Percentiles rank a stretch among this genome's conserved stretches.
phyloP scores from a whole-genome alignment of 495 filamentous ascomycete species.

The Podospora sp. region DNA sequence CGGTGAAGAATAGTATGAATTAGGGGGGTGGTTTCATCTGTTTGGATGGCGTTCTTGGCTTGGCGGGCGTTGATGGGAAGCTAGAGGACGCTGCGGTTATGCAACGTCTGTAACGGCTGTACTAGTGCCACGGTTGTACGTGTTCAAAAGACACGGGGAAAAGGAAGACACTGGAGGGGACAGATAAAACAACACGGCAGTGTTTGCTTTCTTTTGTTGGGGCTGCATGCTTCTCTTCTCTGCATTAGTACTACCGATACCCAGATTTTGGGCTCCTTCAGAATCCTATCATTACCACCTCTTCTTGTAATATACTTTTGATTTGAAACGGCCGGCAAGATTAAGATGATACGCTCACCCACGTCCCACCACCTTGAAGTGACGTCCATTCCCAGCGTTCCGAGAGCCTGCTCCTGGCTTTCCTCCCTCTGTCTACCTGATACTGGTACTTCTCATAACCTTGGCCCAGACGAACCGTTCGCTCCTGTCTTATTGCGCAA shows the following conservation, averaged over 20 bases:
- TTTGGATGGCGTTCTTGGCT: constrained; percentile 8
- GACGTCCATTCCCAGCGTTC: background rate
- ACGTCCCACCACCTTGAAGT: background rate
- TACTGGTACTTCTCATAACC: constrained; percentile 40
- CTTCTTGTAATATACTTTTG: constrained; percentile 1
- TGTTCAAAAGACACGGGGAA: background rate
- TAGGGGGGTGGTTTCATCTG: background rate
- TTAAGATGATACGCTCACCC: background rate
- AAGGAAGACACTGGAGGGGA: background rate
- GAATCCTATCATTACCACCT: background rate
- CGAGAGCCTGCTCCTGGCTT: background rate
- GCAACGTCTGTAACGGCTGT: constrained; percentile 11
- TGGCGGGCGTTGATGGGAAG: background rate
- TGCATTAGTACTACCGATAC: constrained; percentile 3
- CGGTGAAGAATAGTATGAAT: constrained; percentile 20
- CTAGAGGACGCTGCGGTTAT: background rate
- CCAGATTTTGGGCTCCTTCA: constrained; percentile 1
- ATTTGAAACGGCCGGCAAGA: background rate
- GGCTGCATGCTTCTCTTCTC: background rate
- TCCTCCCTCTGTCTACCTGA: background rate
- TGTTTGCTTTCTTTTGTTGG: background rate
- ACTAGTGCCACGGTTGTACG: background rate
- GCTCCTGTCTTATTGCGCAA: constrained; percentile 20
- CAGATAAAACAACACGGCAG: background rate
- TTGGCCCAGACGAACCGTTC: constrained; percentile 34